Evolutionary conservation across 139 green algal species (phyloP).

Genomic region (Tetradesmus lagerheimii): DNA sequence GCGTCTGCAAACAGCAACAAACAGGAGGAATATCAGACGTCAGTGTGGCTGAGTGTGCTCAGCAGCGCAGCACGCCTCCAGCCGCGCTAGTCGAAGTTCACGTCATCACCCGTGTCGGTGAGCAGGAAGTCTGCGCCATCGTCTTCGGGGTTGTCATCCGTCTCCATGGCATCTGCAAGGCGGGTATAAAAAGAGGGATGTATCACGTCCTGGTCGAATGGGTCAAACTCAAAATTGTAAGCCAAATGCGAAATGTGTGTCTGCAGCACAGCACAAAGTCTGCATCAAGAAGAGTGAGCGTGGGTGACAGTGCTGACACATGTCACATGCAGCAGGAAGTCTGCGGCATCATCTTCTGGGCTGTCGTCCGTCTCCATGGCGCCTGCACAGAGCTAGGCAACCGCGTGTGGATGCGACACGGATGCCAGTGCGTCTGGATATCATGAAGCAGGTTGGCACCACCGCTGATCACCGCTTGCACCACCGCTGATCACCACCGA

Average conservation of each 20-base stretch:
- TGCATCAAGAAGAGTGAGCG: background rate
- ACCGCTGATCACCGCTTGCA: too few relatives aligned
- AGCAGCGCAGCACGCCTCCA: constrained; percentile 94
- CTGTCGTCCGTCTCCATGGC: constrained; percentile 28
- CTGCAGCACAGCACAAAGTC: constrained; percentile 92
- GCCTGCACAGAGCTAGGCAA: background rate
- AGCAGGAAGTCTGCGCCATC: constrained; percentile 84
- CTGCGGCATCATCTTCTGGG: constrained; percentile 52
- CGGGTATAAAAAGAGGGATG: too few relatives aligned
- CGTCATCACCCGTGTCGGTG: constrained; percentile 83
- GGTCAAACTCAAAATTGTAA: too few relatives aligned
- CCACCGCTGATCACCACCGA: too few relatives aligned
- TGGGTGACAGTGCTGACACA: background rate
- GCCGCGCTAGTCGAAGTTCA: constrained; percentile 95
- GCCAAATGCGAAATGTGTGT: background rate
- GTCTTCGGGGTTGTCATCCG: constrained; percentile 37
- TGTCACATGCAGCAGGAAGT: constrained; percentile 80
- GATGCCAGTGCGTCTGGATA: too few relatives aligned
- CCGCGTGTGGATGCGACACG: too few relatives aligned
- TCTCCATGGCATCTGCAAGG: constrained; percentile 30
- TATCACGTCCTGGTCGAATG: too few relatives aligned
- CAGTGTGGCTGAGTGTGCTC: too few relatives aligned
- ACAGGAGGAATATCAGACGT: too few relatives aligned
- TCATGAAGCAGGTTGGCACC: too few relatives aligned
- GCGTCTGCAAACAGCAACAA: background rate